Base-by-base conservation (phyloP, 169 alveolate species). In the Besnoitia besnoiti region DNA sequence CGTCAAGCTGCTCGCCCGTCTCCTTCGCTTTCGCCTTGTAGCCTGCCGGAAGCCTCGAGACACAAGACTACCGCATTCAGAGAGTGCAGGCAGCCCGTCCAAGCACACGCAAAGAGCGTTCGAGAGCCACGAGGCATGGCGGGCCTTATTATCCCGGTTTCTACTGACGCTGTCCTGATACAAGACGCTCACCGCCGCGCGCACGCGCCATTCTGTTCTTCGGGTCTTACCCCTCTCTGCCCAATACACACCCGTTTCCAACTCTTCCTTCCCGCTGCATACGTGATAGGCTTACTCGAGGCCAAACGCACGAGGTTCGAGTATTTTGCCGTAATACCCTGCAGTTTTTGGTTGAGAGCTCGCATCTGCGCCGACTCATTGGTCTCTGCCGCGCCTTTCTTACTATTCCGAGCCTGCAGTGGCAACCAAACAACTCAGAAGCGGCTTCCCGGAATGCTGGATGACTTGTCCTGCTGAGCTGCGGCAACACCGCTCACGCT, bases 271-370 rank as follows among this genome's bases (percentile, higher is more conserved):
- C 12, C 27, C 67, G 67, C 12, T 8, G 67, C 30, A 5, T 55
- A 55, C 24, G 12, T 8, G 67, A 21, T 55, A n/a, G 24, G 30
- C 87, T 10, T 77, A 77, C 87, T 35, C 7, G 87, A 51, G 4
- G 87, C 87, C n/a, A 77, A 27, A 77, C 87, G 87, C 50, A 77
- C 59, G 14, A 77, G 59, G 21, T 77, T 77, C 40, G 87, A 21
- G 87, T 77, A 35, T 44, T 77, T 77, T 21, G 59, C 37, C 59
- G 55, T 44, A 10, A 77, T 8, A 55, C 55, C 55, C 16, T 42
- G 87, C 37, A 77, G 30, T 21, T 42, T 37, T 21, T 77, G 87
- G 5, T 77, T 51, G 44, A 77, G 87, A 24, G 87, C 87, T 35
- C 55, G 87, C 10, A 3, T 44, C 37, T 77, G 61, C 14, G 21